These are phyloP conservation scores for Sideroxylon spinosum DNA, from an alignment of 179 eudicot genomes.

Conservation along the genomic window DNA sequence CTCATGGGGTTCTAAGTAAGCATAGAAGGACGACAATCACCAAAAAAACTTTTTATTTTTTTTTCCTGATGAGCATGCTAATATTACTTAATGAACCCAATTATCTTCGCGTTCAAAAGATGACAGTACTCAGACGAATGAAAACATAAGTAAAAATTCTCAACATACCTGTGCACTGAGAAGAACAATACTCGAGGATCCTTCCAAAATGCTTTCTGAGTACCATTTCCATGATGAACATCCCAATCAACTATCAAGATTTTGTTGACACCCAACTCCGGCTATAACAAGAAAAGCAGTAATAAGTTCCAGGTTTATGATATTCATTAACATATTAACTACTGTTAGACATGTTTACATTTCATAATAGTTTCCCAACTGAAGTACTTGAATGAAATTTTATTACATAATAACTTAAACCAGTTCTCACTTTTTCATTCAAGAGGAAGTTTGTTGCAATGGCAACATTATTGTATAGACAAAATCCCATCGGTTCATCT, in stretches of 20 bases:
- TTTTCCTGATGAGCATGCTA: background rate
- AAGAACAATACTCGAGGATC: slow-evolving; percentile 93
- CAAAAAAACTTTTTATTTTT: background rate
- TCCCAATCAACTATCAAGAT: slow-evolving; percentile 98
- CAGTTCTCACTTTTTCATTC: slow-evolving; percentile 63
- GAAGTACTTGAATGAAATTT: background rate
- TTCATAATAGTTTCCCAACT: background rate
- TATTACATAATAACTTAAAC: slow-evolving; percentile 11
- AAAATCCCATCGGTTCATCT: slow-evolving; percentile 93
- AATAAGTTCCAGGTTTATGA: slow-evolving; percentile 3
- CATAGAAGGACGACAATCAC: background rate
- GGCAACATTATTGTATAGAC: slow-evolving; percentile 88
- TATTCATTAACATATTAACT: background rate
- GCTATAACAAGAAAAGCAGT: slow-evolving; percentile 30
- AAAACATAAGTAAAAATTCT: slow-evolving; percentile 2
- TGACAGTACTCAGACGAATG: background rate
- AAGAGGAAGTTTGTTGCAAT: slow-evolving; percentile 78
- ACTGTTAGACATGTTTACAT: background rate
- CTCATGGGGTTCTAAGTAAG: background rate
- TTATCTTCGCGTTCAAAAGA: background rate
- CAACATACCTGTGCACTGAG: slow-evolving; percentile 84
- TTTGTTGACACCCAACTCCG: slow-evolving; percentile 70
- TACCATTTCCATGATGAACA: slow-evolving; percentile 98
- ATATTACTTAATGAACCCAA: too few relatives aligned
- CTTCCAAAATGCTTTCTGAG: slow-evolving; percentile 89